Base-by-base conservation (phyloP, 495 filamentous ascomycete species). In the Annulohypoxylon moriforme region DNA sequence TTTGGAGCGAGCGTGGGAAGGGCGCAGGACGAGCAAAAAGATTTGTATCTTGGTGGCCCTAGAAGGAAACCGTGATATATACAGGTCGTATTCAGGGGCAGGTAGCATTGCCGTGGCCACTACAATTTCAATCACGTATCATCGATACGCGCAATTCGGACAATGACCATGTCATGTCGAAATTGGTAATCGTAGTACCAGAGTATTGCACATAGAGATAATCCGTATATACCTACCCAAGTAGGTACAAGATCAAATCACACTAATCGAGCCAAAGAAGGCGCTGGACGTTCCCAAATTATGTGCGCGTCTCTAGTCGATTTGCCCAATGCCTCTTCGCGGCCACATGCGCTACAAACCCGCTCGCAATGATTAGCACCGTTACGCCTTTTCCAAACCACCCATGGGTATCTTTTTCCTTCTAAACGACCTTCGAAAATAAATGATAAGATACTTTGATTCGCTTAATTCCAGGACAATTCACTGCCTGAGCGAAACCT, bases 311-410 rank as follows among this genome's bases (percentile, higher is more conserved):
- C 1, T 18, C 14, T 55, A 20, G 7, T 20, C 2, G 29, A n/a
- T 20, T 20, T 11, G 29, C n/a, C 7, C 3, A 20, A 33, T 20
- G 27, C 16, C n/a, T 22, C 11, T 10, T 16, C 16, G 8, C 20
- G 13, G 4, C n/a, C 0, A 55, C n/a, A 53, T n/a, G 16, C 29
- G n/a, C 1, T 6, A 14, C 4, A 20, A 20, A 55, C 2, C 6
- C 27, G 2, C 7, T 11, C 34, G 10, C 6, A 10, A 10, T 22
- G n/a, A 34, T 14, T 8, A 31, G 13, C 29, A 11, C 58, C 59
- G 20, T 64, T 65, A 44, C 64, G 56, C 60, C 70, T 14, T 64
- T 60, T 64, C 53, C 55, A 56, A 68, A 55, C n/a, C 59, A 49
- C 38, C 29, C 14, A 31, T 38, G 70, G 70, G 70, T 72, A 72